Evolutionary conservation across 2,329 filamentous ascomycete genomes (phyloP).

Genomic region (Colletotrichum lindemuthianum): DNA sequence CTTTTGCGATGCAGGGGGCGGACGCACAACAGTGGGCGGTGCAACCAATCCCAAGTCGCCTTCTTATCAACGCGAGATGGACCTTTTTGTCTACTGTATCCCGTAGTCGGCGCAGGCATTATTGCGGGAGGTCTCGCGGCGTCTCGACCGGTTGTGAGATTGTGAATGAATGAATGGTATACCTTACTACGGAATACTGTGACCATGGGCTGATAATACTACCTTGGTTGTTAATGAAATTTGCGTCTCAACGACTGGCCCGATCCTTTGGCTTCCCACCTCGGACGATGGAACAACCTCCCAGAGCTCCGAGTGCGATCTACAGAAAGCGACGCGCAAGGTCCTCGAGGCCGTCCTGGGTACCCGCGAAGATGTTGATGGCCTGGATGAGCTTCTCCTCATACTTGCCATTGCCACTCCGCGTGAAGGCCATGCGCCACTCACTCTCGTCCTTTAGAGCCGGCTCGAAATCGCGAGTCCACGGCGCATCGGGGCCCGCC

Average conservation of each 20-base stretch:
- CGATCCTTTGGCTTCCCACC: no score
- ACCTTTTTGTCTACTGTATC: constrained; percentile 9
- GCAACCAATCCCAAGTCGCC: constrained; percentile 22
- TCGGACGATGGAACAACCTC: no score
- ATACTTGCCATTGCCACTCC: constrained; percentile 56
- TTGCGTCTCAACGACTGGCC: no score
- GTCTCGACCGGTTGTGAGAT: background rate
- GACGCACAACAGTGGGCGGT: constrained; percentile 22
- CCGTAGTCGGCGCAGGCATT: background rate
- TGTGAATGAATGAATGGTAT: no score
- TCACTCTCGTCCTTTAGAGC: constrained; percentile 52
- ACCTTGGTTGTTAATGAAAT: no score
- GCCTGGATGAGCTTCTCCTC: constrained; percentile 64
- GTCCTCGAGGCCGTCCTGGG: constrained; percentile 62
- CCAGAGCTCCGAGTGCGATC: background rate
- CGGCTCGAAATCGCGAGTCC: constrained; percentile 24
- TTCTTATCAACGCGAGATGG: constrained; percentile 21
- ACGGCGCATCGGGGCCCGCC: constrained; percentile 42
- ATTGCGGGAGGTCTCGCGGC: background rate
- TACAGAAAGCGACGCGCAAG: constrained; percentile 34
- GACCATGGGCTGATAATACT: no score
- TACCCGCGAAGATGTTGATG: constrained; percentile 67
- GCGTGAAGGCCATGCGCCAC: constrained; percentile 62
- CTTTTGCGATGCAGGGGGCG: constrained; percentile 3
- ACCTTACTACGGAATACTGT: no score